A percentile compares a stretch with the other conserved stretches of the same genome.
phyloP scores from a whole-genome alignment of 495 filamentous ascomycete genomes.

The Aspergillus funiculosus region DNA sequence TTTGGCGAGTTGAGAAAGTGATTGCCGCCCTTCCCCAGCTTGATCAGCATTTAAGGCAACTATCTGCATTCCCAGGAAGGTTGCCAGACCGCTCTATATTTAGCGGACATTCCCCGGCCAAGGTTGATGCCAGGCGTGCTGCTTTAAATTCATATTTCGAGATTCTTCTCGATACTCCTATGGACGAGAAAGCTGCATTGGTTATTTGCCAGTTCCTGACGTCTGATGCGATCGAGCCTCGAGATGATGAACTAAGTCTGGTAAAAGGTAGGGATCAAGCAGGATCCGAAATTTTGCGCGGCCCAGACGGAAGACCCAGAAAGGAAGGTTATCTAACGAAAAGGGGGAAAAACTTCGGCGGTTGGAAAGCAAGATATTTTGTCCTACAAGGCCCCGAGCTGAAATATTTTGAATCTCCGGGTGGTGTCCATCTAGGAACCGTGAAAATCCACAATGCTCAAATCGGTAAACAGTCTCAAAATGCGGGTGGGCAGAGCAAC shows the following conservation, averaged over 20 bases:
- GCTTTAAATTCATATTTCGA: conserved; percentile 84
- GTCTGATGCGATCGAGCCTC: conserved; percentile 73
- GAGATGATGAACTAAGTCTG: conserved; percentile 54
- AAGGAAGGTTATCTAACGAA: conserved; percentile 95
- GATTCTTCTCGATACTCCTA: conserved; percentile 68
- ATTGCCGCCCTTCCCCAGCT: conserved; percentile 72
- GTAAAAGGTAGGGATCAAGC: conserved; percentile 43
- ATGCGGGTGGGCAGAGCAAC: conserved; percentile 43
- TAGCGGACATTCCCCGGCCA: conserved; percentile 87
- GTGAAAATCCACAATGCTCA: conserved; percentile 88
- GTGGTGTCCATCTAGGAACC: conserved; percentile 82
- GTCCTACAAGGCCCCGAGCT: conserved; percentile 83
- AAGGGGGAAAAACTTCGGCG: conserved; percentile 94
- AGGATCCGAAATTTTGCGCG: conserved; percentile 35
- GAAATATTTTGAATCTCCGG: conserved; percentile 85
- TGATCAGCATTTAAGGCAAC: conserved; percentile 71
- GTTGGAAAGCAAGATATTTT: conserved; percentile 98
- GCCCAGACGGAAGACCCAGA: conserved; percentile 59
- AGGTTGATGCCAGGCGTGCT: conserved; percentile 78
- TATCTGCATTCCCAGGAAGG: conserved; percentile 57
- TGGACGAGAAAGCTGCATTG: conserved; percentile 74
- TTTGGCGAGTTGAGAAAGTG: conserved; percentile 94
- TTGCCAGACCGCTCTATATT: conserved; percentile 84
- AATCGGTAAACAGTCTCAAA: conserved; percentile 82
- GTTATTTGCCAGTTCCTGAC: conserved; percentile 84